Base-by-base conservation (phyloP, 2,329 filamentous ascomycete genomes). In the Chaetomium strumarium region DNA sequence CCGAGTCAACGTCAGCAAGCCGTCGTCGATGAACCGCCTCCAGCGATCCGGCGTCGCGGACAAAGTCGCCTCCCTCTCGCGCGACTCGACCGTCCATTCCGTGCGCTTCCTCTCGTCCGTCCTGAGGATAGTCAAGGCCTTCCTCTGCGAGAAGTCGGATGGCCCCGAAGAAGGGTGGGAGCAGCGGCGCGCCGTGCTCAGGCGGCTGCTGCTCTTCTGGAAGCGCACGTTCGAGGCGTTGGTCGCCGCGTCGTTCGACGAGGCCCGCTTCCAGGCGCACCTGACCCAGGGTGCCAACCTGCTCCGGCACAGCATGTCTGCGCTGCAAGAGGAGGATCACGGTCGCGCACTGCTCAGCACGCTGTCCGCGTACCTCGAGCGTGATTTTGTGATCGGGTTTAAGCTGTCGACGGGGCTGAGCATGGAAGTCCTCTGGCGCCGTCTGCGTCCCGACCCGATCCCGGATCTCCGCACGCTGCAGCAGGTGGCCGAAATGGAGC, bases 381-480 rank as follows among this genome's bases (percentile, higher is more conserved):
- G 71, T 37, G 76, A 76, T 46, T 92, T 95, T 63, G 76, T 80
- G 20, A 77, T 81, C 14, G 83, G 81, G 2, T 91, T 90, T 71
- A 82, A 83, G 51, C 71, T 95, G 13, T 83, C 75, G 0, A 90
- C 86, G 2, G 90, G 90, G 0, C 72, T 90, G 12, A 85, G 82
- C 59, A 93, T 95, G 87, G 87, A 93, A 64, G 67, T 72, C 9
- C 75, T 95, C 5, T 95, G 91, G 92, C 79, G 80, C 39, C 63
- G 74, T 1, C 80, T 95, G 63, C 80, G 86, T 49, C 88, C 90
- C 0, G 67, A 72, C 11, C 76, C 81, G 5, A 73, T 84, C 19
- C 68, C 74, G 1, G 73, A 75, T 16, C 66, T 70, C 20, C 61
- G 64, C 4, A 70, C 73, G 0, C 67, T 83, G 39, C 66, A 73